Base-by-base conservation (phyloP, 2,329 filamentous ascomycete genomes). In the Penicillium sp. region DNA sequence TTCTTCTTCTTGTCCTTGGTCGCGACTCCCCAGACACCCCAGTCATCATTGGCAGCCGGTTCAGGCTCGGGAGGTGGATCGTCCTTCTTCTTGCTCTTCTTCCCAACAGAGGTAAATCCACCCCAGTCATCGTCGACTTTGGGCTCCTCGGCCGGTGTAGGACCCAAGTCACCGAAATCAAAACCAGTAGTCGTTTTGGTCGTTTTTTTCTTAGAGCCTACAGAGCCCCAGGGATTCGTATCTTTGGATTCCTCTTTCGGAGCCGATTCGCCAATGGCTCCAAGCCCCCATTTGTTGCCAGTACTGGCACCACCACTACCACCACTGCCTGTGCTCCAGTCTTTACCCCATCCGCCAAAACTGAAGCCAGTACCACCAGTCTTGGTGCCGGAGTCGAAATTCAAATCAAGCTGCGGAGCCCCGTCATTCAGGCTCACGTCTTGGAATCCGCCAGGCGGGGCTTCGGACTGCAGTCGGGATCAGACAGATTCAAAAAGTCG, bases 361-460 rank as follows among this genome's bases (percentile, higher is more conserved):
- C 70, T 69, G 61, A 67, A 68, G 13, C 64, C 69, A 42, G 62
- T 67, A 3, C 69, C 68, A 22, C 74, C 71, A n/a, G 66, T 64
- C 30, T 72, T 71, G 22, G 68, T 64, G 24, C 66, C 70, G n/a
- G 76, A 74, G 58, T 79, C 79, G 60, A 84, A 79, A 53, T 76
- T 79, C 13, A 84, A 64, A 55, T 85, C 81, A 5, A 84, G 65
- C 49, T 82, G 81, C 1, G 83, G 81, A n/a, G 74, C 77, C 24
- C 72, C 65, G 50, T 86, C 84, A 57, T 85, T 80, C 24, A 90
- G 70, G 62, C 83, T 87, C 58, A 90, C 83, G 25, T 89, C 85
- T 40, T 88, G 79, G 59, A 89, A 89, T n/a, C 78, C 72, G 50
- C 81, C 79, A 39, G 70, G 60, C 11, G 74, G 64, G 22, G 69